These are phyloP conservation scores for Bryum argenteum DNA, from an alignment of 225 moss, liverwort and hornwort genomes.

Conservation along the genomic window DNA sequence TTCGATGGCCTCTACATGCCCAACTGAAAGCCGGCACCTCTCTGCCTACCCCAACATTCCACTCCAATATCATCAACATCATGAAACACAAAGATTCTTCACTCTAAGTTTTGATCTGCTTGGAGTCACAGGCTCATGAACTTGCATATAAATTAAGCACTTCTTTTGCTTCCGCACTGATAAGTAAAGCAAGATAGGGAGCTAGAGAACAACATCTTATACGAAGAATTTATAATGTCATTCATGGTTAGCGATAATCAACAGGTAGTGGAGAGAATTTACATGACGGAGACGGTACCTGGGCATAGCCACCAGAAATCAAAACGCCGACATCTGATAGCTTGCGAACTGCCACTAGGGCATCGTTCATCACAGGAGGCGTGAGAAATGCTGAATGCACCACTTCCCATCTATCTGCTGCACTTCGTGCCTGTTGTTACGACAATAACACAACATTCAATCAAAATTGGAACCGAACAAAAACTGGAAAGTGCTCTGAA, in stretches of 20 bases:
- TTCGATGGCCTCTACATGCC: constrained; percentile 73
- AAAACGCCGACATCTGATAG: constrained; percentile 71
- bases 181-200: not conserved
- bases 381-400: constrained; percentile 80
- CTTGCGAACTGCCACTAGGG: constrained; percentile 68
- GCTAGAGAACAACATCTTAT: no score
- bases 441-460: not conserved
- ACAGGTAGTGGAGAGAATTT: not conserved
- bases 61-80: constrained; percentile 35
- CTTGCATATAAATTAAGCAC: not conserved
- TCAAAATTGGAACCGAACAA: not conserved
- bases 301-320: constrained; percentile 83
- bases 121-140: not conserved
- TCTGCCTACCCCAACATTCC: constrained; percentile 84
- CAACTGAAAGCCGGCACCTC: constrained; percentile 91
- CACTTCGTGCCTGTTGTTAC: constrained; percentile 65
- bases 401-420: constrained; percentile 91
- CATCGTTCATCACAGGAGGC: constrained; percentile 77
- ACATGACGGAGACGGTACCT: constrained; percentile 55
- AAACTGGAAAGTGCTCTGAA: no score
- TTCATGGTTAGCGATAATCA: not conserved
- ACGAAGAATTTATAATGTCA: not conserved
- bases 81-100: not conserved
- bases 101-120: no score
- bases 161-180: not conserved